Base-by-base conservation (phyloP, 2,329 filamentous ascomycete species). In the Claviceps pusilla region DNA sequence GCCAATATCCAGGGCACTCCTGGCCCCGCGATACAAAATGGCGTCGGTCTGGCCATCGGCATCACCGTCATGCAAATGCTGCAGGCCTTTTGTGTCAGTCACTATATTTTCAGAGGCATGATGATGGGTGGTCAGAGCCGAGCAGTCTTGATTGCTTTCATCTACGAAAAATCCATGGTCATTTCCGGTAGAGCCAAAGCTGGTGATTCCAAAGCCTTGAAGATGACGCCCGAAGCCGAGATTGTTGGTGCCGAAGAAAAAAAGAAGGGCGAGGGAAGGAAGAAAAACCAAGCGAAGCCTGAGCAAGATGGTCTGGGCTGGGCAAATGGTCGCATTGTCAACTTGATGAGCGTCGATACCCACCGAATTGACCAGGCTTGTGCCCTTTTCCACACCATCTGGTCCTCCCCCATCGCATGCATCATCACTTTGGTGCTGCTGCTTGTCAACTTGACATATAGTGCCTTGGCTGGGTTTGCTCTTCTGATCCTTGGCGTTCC, bases 81-180 rank as follows among this genome's bases (percentile, higher is more conserved):
- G 11, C 88, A 95, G 68, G 91, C 86, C 65, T 64, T 95, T 59
- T 81, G 82, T 31, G 88, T 83, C 2, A 94, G 90, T 63, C 91
- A 97, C 64, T 96, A 95, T 70, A 84, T 97, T 64, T 97, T 91
- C 64, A 82, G 84, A 28, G 89, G 91, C 28, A 94, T 95, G 86
- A 83, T 94, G 71, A 81, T 94, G 43, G 93, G 91, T 58, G 93
- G 89, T 0, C 84, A 96, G 70, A 73, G 80, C 7, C 79, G 91
- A 65, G 89, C 84, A 1, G 85, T 88, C 0, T 72, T 97, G 47
- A 95, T 96, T 60, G 81, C 86, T 28, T 71, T 89, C 56, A 89
- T 97, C 55, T 97, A 95, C 63, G 87, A 93, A 66, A 97, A 97
- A 68, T 83, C 89, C 3, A 89, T 96, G 84, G 83, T 83, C 51